A percentile compares a stretch with the other conserved stretches of the same genome.
phyloP scores from a whole-genome alignment of 306 rosid genomes.

The Hippophae rhamnoides region DNA sequence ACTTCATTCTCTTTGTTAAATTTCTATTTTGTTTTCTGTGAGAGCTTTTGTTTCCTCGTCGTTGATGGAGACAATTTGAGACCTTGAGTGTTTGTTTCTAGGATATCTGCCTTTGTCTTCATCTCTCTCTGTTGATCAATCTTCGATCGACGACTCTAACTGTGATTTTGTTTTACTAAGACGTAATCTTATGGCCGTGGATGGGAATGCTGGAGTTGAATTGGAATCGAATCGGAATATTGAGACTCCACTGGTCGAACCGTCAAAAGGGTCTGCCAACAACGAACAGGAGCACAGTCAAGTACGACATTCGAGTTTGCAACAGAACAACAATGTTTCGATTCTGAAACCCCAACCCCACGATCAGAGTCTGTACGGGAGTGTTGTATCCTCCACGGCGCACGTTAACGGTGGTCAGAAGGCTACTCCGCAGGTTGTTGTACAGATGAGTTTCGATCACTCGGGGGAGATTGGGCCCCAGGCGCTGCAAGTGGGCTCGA shows the following conservation, averaged over 20 bases:
- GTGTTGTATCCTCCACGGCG: background rate
- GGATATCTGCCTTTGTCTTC: too few species aligned
- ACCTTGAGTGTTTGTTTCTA: too few species aligned
- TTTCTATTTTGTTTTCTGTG: too few species aligned
- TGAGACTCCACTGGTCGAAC: background rate
- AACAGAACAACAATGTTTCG: conserved; percentile 14
- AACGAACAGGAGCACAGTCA: conserved; percentile 29
- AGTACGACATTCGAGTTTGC: conserved; percentile 14
- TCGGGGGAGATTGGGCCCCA: conserved; percentile 20
- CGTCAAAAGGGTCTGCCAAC: background rate
- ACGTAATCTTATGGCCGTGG: conserved; percentile 24
- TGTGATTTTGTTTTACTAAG: background rate
- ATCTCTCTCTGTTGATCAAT: too few species aligned
- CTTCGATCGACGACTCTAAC: background rate
- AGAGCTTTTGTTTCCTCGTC: too few species aligned
- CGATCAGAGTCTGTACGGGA: conserved; percentile 20
- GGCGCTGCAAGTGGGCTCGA: background rate
- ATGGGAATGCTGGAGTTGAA: conserved; percentile 29
- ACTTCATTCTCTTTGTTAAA: too few species aligned
- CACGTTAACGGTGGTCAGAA: too few species aligned
- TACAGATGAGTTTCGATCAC: conserved; percentile 18
- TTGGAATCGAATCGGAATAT: conserved; percentile 17
- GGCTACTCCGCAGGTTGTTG: background rate
- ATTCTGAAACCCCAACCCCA: conserved; percentile 5
- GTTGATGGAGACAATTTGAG: too few species aligned